Conservation (phyloP, 2,329 filamentous ascomycete genomes). For the Colletotrichum lupini region DNA sequence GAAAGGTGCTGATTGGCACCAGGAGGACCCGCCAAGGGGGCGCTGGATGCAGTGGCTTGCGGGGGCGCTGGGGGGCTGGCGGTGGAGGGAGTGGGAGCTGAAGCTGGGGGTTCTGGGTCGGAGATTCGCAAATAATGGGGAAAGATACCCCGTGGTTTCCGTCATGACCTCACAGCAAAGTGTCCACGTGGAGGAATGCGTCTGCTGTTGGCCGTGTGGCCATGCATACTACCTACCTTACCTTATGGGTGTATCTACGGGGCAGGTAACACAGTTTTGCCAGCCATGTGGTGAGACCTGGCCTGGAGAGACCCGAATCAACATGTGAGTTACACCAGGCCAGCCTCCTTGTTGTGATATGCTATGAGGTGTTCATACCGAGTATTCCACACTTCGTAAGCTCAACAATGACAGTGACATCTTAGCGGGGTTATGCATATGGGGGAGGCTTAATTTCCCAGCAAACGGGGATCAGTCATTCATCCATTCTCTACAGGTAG, state of each 20-base stretch:
- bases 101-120: slow-evolving; percentile 32
- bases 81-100: slow-evolving; percentile 16
- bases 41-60: slow-evolving; percentile 22
- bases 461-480: slow-evolving; percentile 12
- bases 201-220: not conserved
- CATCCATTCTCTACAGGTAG: not conserved
- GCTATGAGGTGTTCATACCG: too few relatives aligned
- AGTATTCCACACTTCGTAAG: not conserved
- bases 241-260: too few relatives aligned
- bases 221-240: not conserved
- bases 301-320: not conserved
- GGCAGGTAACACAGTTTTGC: too few relatives aligned
- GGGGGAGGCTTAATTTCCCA: not conserved
- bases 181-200: slow-evolving; percentile 21
- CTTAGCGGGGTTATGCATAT: not conserved
- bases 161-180: slow-evolving; percentile 31
- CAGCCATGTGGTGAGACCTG: too few relatives aligned
- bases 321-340: not conserved
- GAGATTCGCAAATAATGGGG: slow-evolving; percentile 24
- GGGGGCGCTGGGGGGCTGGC: slow-evolving; percentile 23
- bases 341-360: not conserved
- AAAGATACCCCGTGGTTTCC: slow-evolving; percentile 15
- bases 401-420: not conserved
- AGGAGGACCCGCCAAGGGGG: slow-evolving; percentile 15
- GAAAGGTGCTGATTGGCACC: slow-evolving; percentile 12